A percentile compares a stretch with the other conserved stretches of the same genome.
phyloP scores from a whole-genome alignment of 495 filamentous ascomycete species.

The Podospora fimiseda region DNA sequence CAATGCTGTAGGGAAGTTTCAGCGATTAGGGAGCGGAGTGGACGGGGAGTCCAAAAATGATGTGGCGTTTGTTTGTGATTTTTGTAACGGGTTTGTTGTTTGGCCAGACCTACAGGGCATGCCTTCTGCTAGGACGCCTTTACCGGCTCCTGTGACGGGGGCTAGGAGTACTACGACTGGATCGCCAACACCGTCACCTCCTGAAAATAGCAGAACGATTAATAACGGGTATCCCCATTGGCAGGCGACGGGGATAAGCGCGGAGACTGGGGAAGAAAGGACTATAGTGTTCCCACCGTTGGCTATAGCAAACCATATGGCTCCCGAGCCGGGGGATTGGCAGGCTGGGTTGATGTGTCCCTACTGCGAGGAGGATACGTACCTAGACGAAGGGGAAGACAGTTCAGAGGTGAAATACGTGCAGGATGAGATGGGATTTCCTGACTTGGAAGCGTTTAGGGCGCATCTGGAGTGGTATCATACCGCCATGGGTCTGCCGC shows the following conservation, averaged over 20 bases:
- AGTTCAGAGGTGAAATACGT: conserved; percentile 35
- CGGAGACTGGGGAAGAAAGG: conserved; percentile 29
- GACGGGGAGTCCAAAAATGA: conserved; percentile 18
- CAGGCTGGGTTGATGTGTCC: conserved; percentile 38
- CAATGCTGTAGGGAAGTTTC: conserved; percentile 36
- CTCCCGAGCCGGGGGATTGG: conserved; percentile 37
- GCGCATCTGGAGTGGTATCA: conserved; percentile 46
- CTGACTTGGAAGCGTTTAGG: conserved; percentile 32
- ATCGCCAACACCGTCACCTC: neutral
- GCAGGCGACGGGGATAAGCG: conserved; percentile 20
- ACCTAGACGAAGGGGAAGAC: conserved; percentile 39
- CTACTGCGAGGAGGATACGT: conserved; percentile 43
- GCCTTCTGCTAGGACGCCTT: conserved; percentile 29
- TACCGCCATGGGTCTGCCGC: conserved; percentile 27
- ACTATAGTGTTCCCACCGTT: conserved; percentile 42
- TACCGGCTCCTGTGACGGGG: conserved; percentile 2
- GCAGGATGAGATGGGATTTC: conserved; percentile 39
- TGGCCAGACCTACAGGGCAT: conserved; percentile 40
- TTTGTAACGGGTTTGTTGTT: conserved; percentile 43
- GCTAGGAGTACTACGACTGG: neutral
- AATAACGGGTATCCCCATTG: conserved; percentile 24
- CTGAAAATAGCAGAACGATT: neutral
- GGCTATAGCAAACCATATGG: conserved; percentile 44
- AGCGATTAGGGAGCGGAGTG: conserved; percentile 27
- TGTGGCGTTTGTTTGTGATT: conserved; percentile 45